phyloP scores from a whole-genome alignment of 192 early-diverging fungal genomes.

The Podila verticillata region DNA sequence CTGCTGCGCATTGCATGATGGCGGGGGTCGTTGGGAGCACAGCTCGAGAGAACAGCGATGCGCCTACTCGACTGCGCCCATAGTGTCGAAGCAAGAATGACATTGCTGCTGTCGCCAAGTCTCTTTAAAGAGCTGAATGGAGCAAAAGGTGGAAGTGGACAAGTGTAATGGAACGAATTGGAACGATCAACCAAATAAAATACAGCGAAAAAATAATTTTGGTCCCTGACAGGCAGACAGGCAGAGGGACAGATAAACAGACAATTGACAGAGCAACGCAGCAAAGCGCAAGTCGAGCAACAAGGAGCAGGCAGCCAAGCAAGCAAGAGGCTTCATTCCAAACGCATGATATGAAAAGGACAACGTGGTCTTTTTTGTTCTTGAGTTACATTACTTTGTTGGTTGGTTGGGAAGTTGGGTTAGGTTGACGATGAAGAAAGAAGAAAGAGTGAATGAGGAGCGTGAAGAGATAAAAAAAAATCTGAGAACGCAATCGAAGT shows the following conservation, averaged over 20 bases:
- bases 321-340: neutral
- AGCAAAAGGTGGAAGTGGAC: neutral
- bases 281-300: too few relatives aligned
- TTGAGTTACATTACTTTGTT: conserved; percentile 2
- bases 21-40: conserved; percentile 4
- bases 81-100: neutral
- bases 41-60: neutral
- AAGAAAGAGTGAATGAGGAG: neutral
- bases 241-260: too few relatives aligned
- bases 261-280: too few relatives aligned
- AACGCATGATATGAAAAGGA: neutral
- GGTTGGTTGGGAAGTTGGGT: neutral
- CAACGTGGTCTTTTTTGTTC: too few relatives aligned
- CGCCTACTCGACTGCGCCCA: conserved; percentile 1
- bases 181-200: conserved; percentile 6
- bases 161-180: conserved; percentile 1
- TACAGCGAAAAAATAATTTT: neutral
- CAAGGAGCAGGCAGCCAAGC: too few relatives aligned
- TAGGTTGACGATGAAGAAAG: neutral
- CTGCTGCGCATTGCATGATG: conserved; percentile 32
- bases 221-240: too few relatives aligned
- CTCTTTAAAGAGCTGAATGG: neutral
- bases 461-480: conserved; percentile 7
- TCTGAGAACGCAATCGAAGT: neutral
- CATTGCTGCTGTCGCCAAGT: neutral